Base-by-base conservation (phyloP, 805 yeast genomes). In the Torulaspora franciscae region DNA sequence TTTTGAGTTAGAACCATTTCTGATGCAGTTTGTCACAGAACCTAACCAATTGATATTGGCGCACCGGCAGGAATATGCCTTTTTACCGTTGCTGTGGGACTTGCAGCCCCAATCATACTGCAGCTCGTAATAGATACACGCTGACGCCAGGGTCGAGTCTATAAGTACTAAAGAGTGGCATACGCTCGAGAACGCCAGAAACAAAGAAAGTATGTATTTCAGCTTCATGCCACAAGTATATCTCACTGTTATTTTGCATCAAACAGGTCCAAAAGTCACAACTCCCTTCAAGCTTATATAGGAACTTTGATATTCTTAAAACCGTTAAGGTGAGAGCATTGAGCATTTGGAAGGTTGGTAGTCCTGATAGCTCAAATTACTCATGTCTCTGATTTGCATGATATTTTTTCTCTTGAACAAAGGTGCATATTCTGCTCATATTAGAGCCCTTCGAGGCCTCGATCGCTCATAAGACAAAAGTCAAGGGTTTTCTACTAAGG, bases 41-140 rank as follows among this genome's bases (percentile, higher is more conserved):
- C 75, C 75, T 17, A 73, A 45, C 76, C 76, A 74, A 32, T 71
- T 65, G 17, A 61, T 46, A 50, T 72, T 72, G 3, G 53, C 50
- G 51, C 78, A 74, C 14, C 71, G 67, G 42, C 78, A 74, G 2
- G 46, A 53, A 47, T 66, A 72, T 1, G 65, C 58, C 3, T 49
- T 54, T 51, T 61, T 66, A 25, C 62, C 62, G 41, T 65, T 65
- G 1, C 65, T 57, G 6, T 64, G 62, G 7, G 68, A 46, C 24
- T 56, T 51, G 49, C 78, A 73, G 1, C 73, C 74, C 76, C 76
- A 73, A 43, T 72, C 69, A 39, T 61, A 64, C 25, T 56, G 57
- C 36, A 59, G 55, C 50, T 69, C 57, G 45, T 71, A 70, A 51
- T 70, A 71, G 11, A 70, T 54, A 53, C 75, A 71, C 24, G 72